These are phyloP conservation scores for Galerina sulciceps DNA, from an alignment of 768 basidiomycete genomes.

Conservation along the genomic window DNA sequence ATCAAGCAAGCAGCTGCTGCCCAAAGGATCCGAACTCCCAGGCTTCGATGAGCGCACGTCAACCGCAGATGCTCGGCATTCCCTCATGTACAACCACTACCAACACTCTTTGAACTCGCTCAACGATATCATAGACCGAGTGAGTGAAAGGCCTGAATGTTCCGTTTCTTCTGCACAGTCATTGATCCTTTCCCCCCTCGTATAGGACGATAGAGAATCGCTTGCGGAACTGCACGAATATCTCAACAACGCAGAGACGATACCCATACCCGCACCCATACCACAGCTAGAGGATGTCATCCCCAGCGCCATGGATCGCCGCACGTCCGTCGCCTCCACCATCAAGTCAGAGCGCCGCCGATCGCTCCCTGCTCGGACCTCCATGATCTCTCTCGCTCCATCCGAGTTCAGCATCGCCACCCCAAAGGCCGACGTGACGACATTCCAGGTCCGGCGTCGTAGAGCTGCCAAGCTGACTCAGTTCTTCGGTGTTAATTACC, in stretches of 20 bases:
- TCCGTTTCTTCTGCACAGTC: background rate
- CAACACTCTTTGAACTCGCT: conserved; percentile 84
- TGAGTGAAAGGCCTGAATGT: conserved; percentile 41
- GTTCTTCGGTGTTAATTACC: conserved; percentile 89
- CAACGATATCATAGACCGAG: conserved; percentile 77
- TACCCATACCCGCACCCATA: conserved; percentile 7
- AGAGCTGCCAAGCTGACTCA: conserved; percentile 83
- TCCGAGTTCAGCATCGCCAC: conserved; percentile 48
- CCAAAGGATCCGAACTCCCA: conserved; percentile 24
- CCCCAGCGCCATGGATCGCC: conserved; percentile 22
- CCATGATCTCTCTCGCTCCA: conserved; percentile 57
- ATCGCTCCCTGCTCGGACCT: conserved; percentile 70
- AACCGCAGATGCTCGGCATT: conserved; percentile 29
- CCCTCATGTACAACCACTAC: conserved; percentile 73
- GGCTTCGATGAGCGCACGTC: conserved; percentile 19
- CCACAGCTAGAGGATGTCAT: background rate
- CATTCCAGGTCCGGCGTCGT: conserved; percentile 74
- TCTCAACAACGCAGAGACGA: conserved; percentile 42
- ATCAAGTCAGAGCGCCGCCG: conserved; percentile 65
- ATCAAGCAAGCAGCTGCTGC: conserved; percentile 57
- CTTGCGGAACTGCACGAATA: conserved; percentile 77
- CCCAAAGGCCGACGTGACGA: conserved; percentile 47
- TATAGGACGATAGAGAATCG: conserved; percentile 75
- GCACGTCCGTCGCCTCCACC: conserved; percentile 40
- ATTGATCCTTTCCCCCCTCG: conserved; percentile 8